Evolutionary conservation across 108 stramenopile species (phyloP).

Genomic region (Bacterosira constricta): DNA sequence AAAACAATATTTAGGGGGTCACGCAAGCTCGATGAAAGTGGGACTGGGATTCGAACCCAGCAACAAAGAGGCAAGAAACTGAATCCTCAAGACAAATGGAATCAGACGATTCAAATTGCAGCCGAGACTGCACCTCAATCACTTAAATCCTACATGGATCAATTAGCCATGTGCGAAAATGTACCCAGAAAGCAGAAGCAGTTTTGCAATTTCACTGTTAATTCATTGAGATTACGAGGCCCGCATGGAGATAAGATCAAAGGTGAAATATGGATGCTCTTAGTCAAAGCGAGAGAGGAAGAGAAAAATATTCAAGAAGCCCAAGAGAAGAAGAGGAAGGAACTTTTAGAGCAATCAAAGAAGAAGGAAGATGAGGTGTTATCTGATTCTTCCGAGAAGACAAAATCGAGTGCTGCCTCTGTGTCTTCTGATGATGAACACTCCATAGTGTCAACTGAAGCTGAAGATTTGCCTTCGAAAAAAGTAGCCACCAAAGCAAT

Average conservation of each 20-base stretch:
- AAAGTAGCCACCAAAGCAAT: slow-evolving; percentile 51
- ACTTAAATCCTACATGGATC: slow-evolving; percentile 60
- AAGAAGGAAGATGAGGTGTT: slow-evolving; percentile 22
- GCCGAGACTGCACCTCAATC: slow-evolving; percentile 58
- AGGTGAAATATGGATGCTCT: slow-evolving; percentile 71
- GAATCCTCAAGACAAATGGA: slow-evolving; percentile 84
- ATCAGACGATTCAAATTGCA: slow-evolving; percentile 57
- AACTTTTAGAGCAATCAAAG: slow-evolving; percentile 30
- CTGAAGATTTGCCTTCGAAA: slow-evolving; percentile 37
- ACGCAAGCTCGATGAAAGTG: slow-evolving; percentile 33
- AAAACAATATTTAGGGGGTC: slow-evolving; percentile 56
- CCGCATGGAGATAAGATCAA: slow-evolving; percentile 45
- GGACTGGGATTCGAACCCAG: slow-evolving; percentile 11
- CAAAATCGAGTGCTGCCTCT: not conserved
- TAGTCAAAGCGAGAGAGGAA: slow-evolving; percentile 53
- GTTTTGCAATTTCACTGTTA: slow-evolving; percentile 88
- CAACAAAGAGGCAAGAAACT: slow-evolving; percentile 51
- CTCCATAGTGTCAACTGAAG: slow-evolving; percentile 17
- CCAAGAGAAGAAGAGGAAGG: slow-evolving; percentile 44
- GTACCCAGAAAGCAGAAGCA: slow-evolving; percentile 90
- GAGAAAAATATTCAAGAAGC: too few relatives aligned
- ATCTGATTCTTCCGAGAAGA: not conserved
- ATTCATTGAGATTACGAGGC: slow-evolving; percentile 75
- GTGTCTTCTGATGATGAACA: slow-evolving; percentile 14
- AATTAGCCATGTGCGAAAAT: slow-evolving; percentile 67